phyloP scores from a whole-genome alignment of 2,329 filamentous ascomycete species.

The Elsinoe fawcettii region DNA sequence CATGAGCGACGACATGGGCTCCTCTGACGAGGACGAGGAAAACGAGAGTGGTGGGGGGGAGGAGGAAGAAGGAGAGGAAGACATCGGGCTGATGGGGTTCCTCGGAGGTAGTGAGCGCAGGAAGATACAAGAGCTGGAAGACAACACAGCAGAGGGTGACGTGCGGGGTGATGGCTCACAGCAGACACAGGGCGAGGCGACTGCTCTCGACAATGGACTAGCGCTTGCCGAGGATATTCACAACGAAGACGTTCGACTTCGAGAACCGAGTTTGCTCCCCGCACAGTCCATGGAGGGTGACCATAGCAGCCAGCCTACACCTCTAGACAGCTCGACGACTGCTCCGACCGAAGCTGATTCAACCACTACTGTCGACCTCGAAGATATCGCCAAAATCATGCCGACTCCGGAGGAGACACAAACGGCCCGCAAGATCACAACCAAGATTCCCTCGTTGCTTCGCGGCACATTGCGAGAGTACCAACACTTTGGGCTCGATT shows the following conservation, averaged over 20 bases:
- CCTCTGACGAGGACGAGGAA: conserved; percentile 29
- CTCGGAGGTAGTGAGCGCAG: conserved; percentile 22
- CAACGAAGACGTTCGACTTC: background rate
- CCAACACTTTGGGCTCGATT: conserved; percentile 93
- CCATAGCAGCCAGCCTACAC: conserved; percentile 18
- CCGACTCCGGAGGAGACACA: conserved; percentile 16
- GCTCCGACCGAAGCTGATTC: conserved; percentile 19
- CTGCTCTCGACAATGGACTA: background rate
- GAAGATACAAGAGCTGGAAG: conserved; percentile 20
- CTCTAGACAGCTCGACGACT: conserved; percentile 18
- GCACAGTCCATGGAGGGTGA: conserved; percentile 17
- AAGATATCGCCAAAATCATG: conserved; percentile 17
- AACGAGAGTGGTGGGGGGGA: conserved; percentile 24
- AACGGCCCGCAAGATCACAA: conserved; percentile 20
- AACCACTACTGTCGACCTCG: conserved; percentile 19
- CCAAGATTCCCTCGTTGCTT: conserved; percentile 60
- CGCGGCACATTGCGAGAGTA: conserved; percentile 89
- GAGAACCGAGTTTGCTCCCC: conserved; percentile 14
- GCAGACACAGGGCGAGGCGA: background rate
- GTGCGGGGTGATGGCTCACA: conserved; percentile 26
- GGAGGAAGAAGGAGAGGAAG: conserved; percentile 21
- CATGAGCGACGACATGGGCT: conserved; percentile 33
- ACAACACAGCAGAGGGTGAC: conserved; percentile 24
- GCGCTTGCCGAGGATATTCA: background rate
- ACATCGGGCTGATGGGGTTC: conserved; percentile 24